Conservation (phyloP, 2,329 filamentous ascomycete genomes). For the Aspergillus amoenus region DNA sequence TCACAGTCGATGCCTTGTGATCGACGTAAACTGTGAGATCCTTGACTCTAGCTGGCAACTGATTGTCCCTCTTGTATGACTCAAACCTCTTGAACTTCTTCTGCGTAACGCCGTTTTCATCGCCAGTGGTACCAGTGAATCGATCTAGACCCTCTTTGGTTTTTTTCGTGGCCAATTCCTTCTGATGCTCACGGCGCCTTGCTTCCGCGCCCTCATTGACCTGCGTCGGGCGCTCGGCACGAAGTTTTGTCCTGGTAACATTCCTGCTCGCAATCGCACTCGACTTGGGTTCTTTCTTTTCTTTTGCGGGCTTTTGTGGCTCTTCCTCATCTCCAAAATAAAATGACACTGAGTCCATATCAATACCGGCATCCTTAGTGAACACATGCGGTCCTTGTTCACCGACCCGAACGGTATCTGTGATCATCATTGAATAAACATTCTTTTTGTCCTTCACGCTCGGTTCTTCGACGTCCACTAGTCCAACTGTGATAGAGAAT, state of each 20-base stretch:
- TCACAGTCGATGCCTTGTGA: conserved; percentile 81
- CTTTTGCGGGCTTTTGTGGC: conserved; percentile 79
- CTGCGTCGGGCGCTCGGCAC: conserved; percentile 85
- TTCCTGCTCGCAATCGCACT: conserved; percentile 91
- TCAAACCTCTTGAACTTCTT: conserved; percentile 99
- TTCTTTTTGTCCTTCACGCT: conserved; percentile 86
- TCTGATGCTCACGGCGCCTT: conserved; percentile 86
- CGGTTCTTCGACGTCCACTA: conserved; percentile 84
- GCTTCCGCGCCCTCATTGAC: conserved; percentile 88
- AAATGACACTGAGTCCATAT: conserved; percentile 92
- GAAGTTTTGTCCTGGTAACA: conserved; percentile 88
- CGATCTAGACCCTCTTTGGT: conserved; percentile 82
- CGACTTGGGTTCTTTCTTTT: conserved; percentile 74
- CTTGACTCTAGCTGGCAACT: conserved; percentile 78
- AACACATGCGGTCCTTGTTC: conserved; percentile 70
- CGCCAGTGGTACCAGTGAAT: conserved; percentile 81
- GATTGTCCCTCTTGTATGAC: conserved; percentile 97
- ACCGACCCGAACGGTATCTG: conserved; percentile 89
- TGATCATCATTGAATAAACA: conserved; percentile 83
- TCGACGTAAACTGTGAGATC: conserved; percentile 90
- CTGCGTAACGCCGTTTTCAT: conserved; percentile 83
- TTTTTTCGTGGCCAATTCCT: conserved; percentile 82
- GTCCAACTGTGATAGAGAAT: conserved; percentile 82
- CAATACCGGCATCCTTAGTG: conserved; percentile 86
- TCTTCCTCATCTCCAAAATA: conserved; percentile 95